Evolutionary conservation across 768 basidiomycete genomes (phyloP).

Genomic region (Suillus brevipes): DNA sequence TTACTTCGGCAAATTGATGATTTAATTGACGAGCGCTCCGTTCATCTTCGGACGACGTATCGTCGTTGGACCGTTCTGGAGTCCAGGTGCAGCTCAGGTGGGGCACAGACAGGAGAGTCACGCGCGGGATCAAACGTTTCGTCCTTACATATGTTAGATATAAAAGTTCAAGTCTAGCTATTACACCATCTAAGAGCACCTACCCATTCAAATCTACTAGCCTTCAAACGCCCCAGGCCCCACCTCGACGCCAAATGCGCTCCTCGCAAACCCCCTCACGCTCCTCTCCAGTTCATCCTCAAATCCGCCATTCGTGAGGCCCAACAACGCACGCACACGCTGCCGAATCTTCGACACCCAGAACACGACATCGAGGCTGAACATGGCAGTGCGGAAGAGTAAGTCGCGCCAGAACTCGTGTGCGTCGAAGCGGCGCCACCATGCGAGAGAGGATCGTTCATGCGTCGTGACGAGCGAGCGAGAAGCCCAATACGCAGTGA

Average conservation of each 20-base stretch:
- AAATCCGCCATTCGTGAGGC: slow-evolving; percentile 51
- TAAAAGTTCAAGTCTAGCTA: too few relatives aligned
- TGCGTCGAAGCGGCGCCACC: slow-evolving; percentile 15
- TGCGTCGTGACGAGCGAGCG: slow-evolving; percentile 53
- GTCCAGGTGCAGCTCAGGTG: too few relatives aligned
- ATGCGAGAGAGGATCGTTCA: slow-evolving; percentile 28
- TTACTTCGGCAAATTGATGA: too few relatives aligned
- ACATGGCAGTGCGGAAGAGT: slow-evolving; percentile 63
- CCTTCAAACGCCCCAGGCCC: slow-evolving; percentile 56
- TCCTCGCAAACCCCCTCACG: slow-evolving; percentile 74
- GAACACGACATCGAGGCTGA: slow-evolving; percentile 73
- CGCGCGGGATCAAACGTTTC: too few relatives aligned
- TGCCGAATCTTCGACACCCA: slow-evolving; percentile 56
- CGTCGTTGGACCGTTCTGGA: too few relatives aligned
- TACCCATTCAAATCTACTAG: slow-evolving; percentile 17
- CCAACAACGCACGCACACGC: slow-evolving; percentile 45
- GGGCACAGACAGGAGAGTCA: too few relatives aligned
- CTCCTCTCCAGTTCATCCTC: slow-evolving; percentile 82
- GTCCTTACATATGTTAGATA: too few relatives aligned
- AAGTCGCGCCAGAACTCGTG: slow-evolving; percentile 59
- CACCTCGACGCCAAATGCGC: slow-evolving; percentile 77
- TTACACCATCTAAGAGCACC: too few relatives aligned
- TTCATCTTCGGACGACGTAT: too few relatives aligned
- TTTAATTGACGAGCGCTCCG: too few relatives aligned
- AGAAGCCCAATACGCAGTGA: slow-evolving; percentile 83